Conservation (phyloP, 2,329 filamentous ascomycete species). For the Xylariomycetidae sp. region DNA sequence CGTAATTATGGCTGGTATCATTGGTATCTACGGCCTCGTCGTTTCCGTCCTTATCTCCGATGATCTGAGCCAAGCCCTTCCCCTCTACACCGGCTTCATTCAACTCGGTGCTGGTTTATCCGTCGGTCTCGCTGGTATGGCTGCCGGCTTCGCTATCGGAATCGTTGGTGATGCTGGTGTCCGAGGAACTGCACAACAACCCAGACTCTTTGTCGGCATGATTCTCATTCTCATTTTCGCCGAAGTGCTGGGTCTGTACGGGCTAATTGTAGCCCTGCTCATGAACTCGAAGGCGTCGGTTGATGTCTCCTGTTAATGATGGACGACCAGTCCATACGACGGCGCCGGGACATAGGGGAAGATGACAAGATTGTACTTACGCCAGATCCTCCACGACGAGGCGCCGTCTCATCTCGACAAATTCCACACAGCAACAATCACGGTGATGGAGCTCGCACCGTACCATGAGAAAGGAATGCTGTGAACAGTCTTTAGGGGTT, state of each 20-base stretch:
- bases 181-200: slow-evolving; percentile 78
- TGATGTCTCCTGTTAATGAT: slow-evolving; percentile 61
- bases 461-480: too few relatives aligned
- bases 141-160: slow-evolving; percentile 81
- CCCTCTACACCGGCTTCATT: slow-evolving; percentile 79
- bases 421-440: slow-evolving; percentile 11
- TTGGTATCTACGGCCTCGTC: slow-evolving; percentile 95
- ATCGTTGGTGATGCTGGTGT: slow-evolving; percentile 89
- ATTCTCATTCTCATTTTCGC: slow-evolving; percentile 99
- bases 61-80: slow-evolving; percentile 64
- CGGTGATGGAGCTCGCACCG: too few relatives aligned
- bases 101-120: slow-evolving; percentile 79
- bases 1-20: slow-evolving; percentile 99
- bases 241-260: slow-evolving; percentile 98
- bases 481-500: too few relatives aligned
- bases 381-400: slow-evolving; percentile 10
- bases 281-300: slow-evolving; percentile 93
- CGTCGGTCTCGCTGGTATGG: slow-evolving; percentile 77
- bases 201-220: slow-evolving; percentile 91
- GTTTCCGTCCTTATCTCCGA: slow-evolving; percentile 85
- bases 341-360: slow-evolving; percentile 7
- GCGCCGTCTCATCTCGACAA: slow-evolving; percentile 7
- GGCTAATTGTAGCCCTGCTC: slow-evolving; percentile 94
- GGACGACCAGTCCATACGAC: too few relatives aligned
- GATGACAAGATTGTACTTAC: slow-evolving; percentile 17